Conservation (phyloP, 1,284 basidiomycete genomes). For the Polyporus tsugae region DNA sequence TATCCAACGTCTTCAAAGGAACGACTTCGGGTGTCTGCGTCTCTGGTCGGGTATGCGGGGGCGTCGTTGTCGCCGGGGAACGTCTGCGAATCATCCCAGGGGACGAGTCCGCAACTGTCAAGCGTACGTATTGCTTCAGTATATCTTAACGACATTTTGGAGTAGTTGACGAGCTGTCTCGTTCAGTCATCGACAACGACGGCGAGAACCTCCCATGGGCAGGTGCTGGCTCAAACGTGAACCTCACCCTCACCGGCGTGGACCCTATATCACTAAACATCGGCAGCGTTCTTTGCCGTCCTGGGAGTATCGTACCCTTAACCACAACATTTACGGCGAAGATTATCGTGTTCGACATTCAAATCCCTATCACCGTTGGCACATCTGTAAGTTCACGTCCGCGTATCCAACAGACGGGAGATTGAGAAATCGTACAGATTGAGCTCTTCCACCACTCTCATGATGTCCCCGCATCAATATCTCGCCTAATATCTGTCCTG, state of each 20-base stretch:
- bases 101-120: slow-evolving; percentile 88
- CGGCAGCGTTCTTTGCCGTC: slow-evolving; percentile 90
- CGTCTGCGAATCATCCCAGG: slow-evolving; percentile 88
- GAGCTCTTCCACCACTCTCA: slow-evolving; percentile 96
- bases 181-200: slow-evolving; percentile 87
- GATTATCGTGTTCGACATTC: slow-evolving; percentile 94
- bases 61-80: slow-evolving; percentile 94
- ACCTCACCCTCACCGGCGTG: slow-evolving; percentile 84
- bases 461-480: slow-evolving; percentile 90
- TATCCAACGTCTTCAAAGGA: slow-evolving; percentile 96
- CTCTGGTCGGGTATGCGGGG: slow-evolving; percentile 88
- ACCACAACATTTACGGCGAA: slow-evolving; percentile 84
- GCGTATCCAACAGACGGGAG: neutral
- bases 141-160: neutral
- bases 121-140: slow-evolving; percentile 57
- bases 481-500: slow-evolving; percentile 79
- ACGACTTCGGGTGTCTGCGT: slow-evolving; percentile 85
- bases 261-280: slow-evolving; percentile 90
- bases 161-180: slow-evolving; percentile 7
- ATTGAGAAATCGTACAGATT: slow-evolving; percentile 54
- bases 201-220: slow-evolving; percentile 86
- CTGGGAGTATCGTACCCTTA: slow-evolving; percentile 74
- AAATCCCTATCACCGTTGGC: slow-evolving; percentile 89
- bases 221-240: slow-evolving; percentile 89
- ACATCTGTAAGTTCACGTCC: slow-evolving; percentile 68